A percentile compares a stretch with the other conserved stretches of the same genome.
Evolutionary conservation across 2,329 filamentous ascomycete species (phyloP).

Genomic region (Cordyceps farinosa): DNA sequence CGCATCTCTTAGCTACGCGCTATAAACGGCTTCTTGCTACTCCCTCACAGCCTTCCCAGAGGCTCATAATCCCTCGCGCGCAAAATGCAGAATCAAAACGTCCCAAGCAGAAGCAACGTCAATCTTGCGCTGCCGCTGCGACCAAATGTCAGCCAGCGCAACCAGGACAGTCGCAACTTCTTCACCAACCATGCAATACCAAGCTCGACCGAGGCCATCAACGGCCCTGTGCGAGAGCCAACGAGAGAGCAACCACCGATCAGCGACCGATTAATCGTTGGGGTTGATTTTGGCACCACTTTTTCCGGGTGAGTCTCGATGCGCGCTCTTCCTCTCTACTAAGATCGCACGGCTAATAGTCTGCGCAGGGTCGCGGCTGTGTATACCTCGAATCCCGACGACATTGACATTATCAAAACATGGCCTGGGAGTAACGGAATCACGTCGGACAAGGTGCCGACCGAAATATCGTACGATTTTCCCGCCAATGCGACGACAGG

Average conservation of each 20-base stretch:
- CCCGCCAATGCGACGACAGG: conserved; percentile 29
- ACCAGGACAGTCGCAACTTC: conserved; percentile 54
- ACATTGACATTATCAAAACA: conserved; percentile 78
- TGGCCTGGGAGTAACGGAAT: conserved; percentile 83
- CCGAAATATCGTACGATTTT: conserved; percentile 65
- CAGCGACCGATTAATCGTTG: conserved; percentile 68
- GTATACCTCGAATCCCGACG: conserved; percentile 72
- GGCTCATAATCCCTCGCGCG: not conserved
- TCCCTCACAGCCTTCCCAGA: not conserved
- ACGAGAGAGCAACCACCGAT: conserved; percentile 48
- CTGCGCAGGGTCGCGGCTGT: conserved; percentile 58
- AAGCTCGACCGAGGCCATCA: conserved; percentile 59
- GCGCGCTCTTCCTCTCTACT: not conserved
- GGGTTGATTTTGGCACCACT: conserved; percentile 81
- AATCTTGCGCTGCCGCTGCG: conserved; percentile 52
- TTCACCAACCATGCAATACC: conserved; percentile 53
- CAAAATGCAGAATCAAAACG: conserved; percentile 14
- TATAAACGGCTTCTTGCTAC: not conserved
- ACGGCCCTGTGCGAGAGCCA: conserved; percentile 57
- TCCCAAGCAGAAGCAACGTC: conserved; percentile 31
- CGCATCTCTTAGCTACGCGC: not conserved
- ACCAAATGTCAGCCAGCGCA: conserved; percentile 44
- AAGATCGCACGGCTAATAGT: conserved; percentile 3
- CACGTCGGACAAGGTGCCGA: conserved; percentile 84
- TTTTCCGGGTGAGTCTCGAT: conserved; percentile 63